Evolutionary conservation across 163 green algal species (phyloP).

Genomic region (Prototheca cutis): DNA sequence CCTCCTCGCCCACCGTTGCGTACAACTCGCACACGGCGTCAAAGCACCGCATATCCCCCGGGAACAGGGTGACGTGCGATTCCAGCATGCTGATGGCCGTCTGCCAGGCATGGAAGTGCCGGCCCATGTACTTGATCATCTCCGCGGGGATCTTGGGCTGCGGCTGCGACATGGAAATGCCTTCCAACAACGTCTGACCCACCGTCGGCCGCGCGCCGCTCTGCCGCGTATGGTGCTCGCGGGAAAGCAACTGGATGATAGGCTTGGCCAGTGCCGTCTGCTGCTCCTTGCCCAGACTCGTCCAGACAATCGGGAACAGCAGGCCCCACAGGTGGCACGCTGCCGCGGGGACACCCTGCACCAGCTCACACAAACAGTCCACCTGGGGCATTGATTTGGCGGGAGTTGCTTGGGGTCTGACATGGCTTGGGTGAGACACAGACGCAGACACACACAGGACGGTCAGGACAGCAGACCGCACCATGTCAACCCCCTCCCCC

Average conservation of each 20-base stretch:
- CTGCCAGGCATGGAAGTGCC: conserved; percentile 94
- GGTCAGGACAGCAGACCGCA: too few relatives aligned
- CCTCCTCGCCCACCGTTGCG: conserved; percentile 66
- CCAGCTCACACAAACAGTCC: conserved; percentile 72
- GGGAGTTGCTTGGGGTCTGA: too few relatives aligned
- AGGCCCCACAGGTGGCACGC: conserved; percentile 89
- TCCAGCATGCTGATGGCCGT: conserved; percentile 91
- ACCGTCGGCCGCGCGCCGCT: conserved; percentile 73
- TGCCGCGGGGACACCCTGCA: conserved; percentile 53
- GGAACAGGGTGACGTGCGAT: conserved; percentile 92
- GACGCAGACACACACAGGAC: too few relatives aligned
- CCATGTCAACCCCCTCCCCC: too few relatives aligned
- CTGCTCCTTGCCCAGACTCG: conserved; percentile 84
- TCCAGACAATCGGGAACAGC: conserved; percentile 97
- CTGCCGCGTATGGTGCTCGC: conserved; percentile 82
- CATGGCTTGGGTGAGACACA: too few relatives aligned
- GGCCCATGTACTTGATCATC: conserved; percentile 95
- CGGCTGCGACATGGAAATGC: conserved; percentile 81
- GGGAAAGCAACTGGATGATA: conserved; percentile 84
- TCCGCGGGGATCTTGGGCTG: conserved; percentile 96
- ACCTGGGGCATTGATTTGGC: too few relatives aligned
- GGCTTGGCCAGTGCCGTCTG: conserved; percentile 80
- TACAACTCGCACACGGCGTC: conserved; percentile 77
- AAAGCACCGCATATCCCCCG: conserved; percentile 79
- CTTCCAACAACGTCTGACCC: conserved; percentile 82